A percentile compares a stretch with the other conserved stretches of the same genome.
These are phyloP conservation scores for Achaetomium macrosporum DNA, from an alignment of 2,329 filamentous ascomycete species.

Conservation along the genomic window DNA sequence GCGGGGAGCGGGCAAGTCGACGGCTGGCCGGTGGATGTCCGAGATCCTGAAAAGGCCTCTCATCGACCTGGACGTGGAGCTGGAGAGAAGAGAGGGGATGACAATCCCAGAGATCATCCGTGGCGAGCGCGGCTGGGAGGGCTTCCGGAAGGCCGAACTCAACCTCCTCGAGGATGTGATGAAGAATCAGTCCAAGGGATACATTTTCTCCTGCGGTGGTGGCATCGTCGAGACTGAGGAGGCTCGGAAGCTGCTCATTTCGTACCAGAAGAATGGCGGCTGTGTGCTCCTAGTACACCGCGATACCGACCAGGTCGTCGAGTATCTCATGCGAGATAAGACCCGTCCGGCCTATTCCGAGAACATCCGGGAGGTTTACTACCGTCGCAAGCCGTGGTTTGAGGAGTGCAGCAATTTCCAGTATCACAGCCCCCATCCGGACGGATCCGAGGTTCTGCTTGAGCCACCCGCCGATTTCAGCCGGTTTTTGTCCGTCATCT, in stretches of 20 bases:
- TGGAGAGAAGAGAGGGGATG: conserved; percentile 67
- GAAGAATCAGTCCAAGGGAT: conserved; percentile 64
- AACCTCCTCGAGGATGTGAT: conserved; percentile 67
- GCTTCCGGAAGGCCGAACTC: conserved; percentile 75
- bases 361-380: conserved; percentile 86
- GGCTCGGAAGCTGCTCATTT: conserved; percentile 67
- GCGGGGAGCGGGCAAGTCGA: conserved; percentile 95
- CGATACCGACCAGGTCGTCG: conserved; percentile 79
- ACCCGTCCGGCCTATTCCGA: conserved; percentile 87
- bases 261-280: conserved; percentile 70
- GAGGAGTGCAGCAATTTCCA: conserved; percentile 89
- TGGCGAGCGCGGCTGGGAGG: conserved; percentile 69
- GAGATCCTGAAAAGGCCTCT: conserved; percentile 69
- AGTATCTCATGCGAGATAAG: conserved; percentile 83
- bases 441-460: conserved; percentile 36
- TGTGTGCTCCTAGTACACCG: conserved; percentile 83
- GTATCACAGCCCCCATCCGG: conserved; percentile 72
- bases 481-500: conserved; percentile 65
- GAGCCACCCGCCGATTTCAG: conserved; percentile 61
- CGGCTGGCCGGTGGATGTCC: conserved; percentile 80
- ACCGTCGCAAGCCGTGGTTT: conserved; percentile 84
- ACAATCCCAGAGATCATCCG: conserved; percentile 84
- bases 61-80: conserved; percentile 79
- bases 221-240: conserved; percentile 83
- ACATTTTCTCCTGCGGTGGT: conserved; percentile 90